These are phyloP conservation scores for Raffaelea arxii DNA, from an alignment of 2,329 filamentous ascomycete species.

Conservation along the genomic window DNA sequence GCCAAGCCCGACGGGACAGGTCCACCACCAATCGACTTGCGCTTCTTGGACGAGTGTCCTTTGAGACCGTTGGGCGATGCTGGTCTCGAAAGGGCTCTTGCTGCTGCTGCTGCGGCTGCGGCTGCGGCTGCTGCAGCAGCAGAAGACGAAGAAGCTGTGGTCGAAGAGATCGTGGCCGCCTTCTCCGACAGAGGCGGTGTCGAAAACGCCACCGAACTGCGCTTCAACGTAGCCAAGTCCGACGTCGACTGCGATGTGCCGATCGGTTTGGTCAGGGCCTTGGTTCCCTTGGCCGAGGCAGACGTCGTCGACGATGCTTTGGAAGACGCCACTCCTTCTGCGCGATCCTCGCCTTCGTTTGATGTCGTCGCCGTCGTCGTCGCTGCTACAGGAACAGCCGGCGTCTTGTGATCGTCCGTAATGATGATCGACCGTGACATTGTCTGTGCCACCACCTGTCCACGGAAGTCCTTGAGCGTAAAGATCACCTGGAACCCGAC, in stretches of 20 bases:
- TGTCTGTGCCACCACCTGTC: conserved; percentile 70
- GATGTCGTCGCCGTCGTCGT: conserved; percentile 7
- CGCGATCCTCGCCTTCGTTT: conserved; percentile 5
- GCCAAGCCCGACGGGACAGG: conserved; percentile 65
- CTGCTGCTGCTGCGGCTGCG: conserved; percentile 29
- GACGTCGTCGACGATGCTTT: conserved; percentile 1
- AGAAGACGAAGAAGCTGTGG: neutral
- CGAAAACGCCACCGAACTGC: conserved; percentile 28
- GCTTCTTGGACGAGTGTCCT: conserved; percentile 65
- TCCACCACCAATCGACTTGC: conserved; percentile 58
- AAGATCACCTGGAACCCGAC: conserved; percentile 88
- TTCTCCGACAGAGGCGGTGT: neutral
- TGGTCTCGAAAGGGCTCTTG: conserved; percentile 60
- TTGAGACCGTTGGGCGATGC: conserved; percentile 57
- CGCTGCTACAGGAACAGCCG: neutral
- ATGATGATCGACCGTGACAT: conserved; percentile 90
- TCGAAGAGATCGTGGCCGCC: neutral
- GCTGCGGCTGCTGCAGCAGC: neutral
- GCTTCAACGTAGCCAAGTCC: conserved; percentile 51
- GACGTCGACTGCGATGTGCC: conserved; percentile 50
- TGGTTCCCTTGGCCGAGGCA: neutral
- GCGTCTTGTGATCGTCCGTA: conserved; percentile 95
- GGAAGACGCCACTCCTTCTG: conserved; percentile 2
- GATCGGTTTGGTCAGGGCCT: conserved; percentile 29
- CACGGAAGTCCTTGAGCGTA: conserved; percentile 75